Evolutionary conservation across 352 stramenopile genomes (phyloP), one percentile per base, ranked within the genome.

Genomic region (Globisporangium heterothallicum): DNA sequence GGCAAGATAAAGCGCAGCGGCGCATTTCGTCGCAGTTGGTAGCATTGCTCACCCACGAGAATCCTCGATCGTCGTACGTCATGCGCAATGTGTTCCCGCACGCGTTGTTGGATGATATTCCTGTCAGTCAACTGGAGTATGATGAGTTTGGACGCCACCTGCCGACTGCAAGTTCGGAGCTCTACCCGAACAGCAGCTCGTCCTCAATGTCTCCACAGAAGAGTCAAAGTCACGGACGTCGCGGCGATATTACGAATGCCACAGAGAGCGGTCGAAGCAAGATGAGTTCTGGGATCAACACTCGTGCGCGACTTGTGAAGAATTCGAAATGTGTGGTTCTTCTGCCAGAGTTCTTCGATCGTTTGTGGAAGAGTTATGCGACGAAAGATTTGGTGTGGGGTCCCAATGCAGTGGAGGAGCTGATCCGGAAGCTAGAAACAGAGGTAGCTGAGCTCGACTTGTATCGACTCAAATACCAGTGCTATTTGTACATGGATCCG

Each of bases 301-400:
- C 84, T 10, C 77, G 81, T 5, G 68, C 73, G 42, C 64, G 80
- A 5, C 66, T 94, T n/a, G 81, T 86, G n/a, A 66, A 68, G 42
- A 79, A 81, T 22, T 67, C 76, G 0, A 94, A 94, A 49, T 82
- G 83, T 30, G 82, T 90, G 21, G 84, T 94, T 13, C 55, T 94
- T 2, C 64, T 93, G 50, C 84, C 84, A 3, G 84, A 94, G 44
- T 94, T 94, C 49, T 94, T 94, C 51, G 84, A 94, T 21, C 78
- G 82, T 13, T 36, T 94, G 26, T 73, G 77, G 59, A 88, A 84
- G 68, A 86, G 55, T 6, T 83, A 77, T 43, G 62, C 73, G 22
- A 86, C 83, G 4, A 94, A 92, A 45, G 84, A 94, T 50, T 61
- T 93, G 41, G 75, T 92, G 14, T 94, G 84, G 84, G 80, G 82